Evolutionary conservation across 2,329 filamentous ascomycete genomes (phyloP).

Genomic region (Xylariaceae sp.): DNA sequence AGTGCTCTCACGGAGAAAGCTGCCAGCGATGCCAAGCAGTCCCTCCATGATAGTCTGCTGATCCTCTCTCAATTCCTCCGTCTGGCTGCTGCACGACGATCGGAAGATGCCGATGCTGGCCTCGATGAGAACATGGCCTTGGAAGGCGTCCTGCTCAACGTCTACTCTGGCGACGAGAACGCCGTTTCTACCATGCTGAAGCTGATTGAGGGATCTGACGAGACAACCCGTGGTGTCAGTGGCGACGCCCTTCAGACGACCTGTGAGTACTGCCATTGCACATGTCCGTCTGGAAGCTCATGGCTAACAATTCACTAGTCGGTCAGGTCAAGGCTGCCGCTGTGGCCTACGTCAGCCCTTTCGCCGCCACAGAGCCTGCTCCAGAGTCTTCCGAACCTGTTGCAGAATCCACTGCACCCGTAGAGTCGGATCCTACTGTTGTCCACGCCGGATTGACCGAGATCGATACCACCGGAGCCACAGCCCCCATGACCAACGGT

Average conservation of each 20-base stretch:
- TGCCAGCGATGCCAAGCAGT: conserved; percentile 51
- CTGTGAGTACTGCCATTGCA: conserved; percentile 53
- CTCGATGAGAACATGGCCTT: conserved; percentile 76
- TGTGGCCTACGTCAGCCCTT: conserved; percentile 46
- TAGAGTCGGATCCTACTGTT: conserved; percentile 63
- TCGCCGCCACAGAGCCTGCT: conserved; percentile 33
- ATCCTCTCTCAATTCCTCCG: conserved; percentile 76
- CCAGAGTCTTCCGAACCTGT: conserved; percentile 31
- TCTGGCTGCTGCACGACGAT: conserved; percentile 71
- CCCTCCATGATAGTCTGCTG: conserved; percentile 63
- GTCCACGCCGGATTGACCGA: conserved; percentile 67
- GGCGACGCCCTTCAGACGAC: conserved; percentile 66
- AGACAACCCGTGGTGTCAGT: conserved; percentile 62
- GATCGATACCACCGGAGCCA: conserved; percentile 50
- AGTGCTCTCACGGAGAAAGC: conserved; percentile 56
- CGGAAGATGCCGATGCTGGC: conserved; percentile 63
- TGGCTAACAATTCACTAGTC: conserved; percentile 40
- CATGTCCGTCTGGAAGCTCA: background rate
- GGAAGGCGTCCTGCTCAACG: conserved; percentile 73
- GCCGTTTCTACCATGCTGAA: conserved; percentile 75
- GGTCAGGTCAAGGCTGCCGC: conserved; percentile 57
- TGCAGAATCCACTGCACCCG: conserved; percentile 30
- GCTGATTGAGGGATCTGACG: conserved; percentile 69
- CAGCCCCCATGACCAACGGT: conserved; percentile 41
- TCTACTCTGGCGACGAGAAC: conserved; percentile 74